Evolutionary conservation across 2,329 filamentous ascomycete genomes (phyloP).

Genomic region (Pseudogymnoascus sp.): DNA sequence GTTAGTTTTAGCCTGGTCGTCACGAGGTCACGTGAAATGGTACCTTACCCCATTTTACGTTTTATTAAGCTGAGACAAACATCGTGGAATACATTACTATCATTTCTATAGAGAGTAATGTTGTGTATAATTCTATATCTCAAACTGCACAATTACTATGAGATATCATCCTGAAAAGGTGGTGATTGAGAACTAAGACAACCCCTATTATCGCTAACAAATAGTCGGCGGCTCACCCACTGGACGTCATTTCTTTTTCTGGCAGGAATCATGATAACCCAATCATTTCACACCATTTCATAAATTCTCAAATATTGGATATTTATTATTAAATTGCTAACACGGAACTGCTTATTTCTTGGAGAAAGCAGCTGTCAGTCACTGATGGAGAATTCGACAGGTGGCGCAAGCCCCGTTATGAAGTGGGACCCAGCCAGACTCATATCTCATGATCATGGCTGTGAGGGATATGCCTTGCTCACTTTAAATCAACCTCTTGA

Average conservation of each 20-base stretch:
- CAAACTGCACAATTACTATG: neutral
- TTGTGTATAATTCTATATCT: neutral
- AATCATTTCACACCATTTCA: neutral
- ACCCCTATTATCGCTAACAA: conserved; percentile 5
- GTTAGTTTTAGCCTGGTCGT: neutral
- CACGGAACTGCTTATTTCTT: neutral
- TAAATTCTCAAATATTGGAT: neutral
- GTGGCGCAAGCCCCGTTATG: neutral
- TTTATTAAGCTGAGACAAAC: neutral
- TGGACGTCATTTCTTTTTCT: conserved; percentile 9
- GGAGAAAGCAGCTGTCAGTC: neutral
- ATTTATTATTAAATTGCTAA: neutral
- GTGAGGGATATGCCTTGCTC: conserved; percentile 9
- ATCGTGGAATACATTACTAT: neutral
- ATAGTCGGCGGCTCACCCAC: neutral
- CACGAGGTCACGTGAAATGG: conserved; percentile 5
- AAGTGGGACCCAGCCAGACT: conserved; percentile 1
- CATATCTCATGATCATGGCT: neutral
- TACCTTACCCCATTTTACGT: neutral
- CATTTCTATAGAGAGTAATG: neutral
- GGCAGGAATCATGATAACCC: neutral
- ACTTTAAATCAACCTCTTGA: conserved; percentile 13
- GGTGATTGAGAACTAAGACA: neutral
- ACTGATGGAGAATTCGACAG: neutral
- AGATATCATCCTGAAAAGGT: neutral